Conservation (phyloP, 2,329 filamentous ascomycete genomes). For the Diplodia mutila region DNA sequence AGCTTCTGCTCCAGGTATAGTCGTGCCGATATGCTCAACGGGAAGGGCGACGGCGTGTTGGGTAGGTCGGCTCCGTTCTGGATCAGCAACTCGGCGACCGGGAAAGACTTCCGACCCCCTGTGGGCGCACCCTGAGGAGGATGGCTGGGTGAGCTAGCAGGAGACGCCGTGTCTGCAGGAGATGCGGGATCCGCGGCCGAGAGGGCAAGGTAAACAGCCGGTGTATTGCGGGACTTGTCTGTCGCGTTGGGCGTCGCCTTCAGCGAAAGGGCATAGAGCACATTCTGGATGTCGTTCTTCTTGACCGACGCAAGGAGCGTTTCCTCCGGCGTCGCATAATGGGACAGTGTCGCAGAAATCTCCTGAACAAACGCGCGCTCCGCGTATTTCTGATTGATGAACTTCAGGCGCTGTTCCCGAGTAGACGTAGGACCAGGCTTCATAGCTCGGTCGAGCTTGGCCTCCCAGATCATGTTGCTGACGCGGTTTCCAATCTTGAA, state of each 20-base stretch:
- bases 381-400: slow-evolving; percentile 94
- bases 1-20: slow-evolving; percentile 81
- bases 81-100: slow-evolving; percentile 85
- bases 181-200: slow-evolving; percentile 89
- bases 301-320: slow-evolving; percentile 91
- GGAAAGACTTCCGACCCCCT: slow-evolving; percentile 65
- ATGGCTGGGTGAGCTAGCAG: slow-evolving; percentile 49
- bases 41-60: slow-evolving; percentile 73
- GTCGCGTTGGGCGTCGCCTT: slow-evolving; percentile 83
- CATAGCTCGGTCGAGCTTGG: slow-evolving; percentile 70
- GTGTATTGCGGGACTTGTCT: slow-evolving; percentile 85
- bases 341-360: slow-evolving; percentile 73
- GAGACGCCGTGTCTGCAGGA: slow-evolving; percentile 57
- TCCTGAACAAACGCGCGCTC: slow-evolving; percentile 81
- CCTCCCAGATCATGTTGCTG: slow-evolving; percentile 97
- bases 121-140: slow-evolving; percentile 47
- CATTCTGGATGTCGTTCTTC: slow-evolving; percentile 91
- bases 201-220: slow-evolving; percentile 86
- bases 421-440: slow-evolving; percentile 80
- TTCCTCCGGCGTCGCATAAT: slow-evolving; percentile 80
- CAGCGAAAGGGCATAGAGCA: slow-evolving; percentile 86
- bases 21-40: slow-evolving; percentile 77
- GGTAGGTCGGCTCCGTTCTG: slow-evolving; percentile 95
- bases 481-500: slow-evolving; percentile 90
- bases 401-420: slow-evolving; percentile 87